Evolutionary conservation across 192 early-diverging fungal species (phyloP).

Genomic region (Haplosporangium gracile): DNA sequence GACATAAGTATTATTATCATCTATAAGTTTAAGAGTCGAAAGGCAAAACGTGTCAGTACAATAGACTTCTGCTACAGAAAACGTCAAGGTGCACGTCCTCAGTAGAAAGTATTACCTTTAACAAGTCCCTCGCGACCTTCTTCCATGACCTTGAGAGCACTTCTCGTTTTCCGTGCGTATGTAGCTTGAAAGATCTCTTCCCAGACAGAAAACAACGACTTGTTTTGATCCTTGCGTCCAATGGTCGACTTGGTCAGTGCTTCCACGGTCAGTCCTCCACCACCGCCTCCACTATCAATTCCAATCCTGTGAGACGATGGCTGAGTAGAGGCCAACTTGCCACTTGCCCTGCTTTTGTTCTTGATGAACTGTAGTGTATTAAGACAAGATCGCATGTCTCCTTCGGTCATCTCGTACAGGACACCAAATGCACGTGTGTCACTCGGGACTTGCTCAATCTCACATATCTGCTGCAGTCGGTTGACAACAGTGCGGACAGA

Average conservation of each 20-base stretch:
- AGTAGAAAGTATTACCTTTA: constrained; percentile 21
- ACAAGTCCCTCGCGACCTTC: constrained; percentile 46
- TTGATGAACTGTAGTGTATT: constrained; percentile 85
- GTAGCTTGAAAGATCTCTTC: constrained; percentile 79
- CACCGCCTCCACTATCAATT: background rate
- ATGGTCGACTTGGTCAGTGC: constrained; percentile 60
- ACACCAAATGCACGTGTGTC: constrained; percentile 83
- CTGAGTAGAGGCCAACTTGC: background rate
- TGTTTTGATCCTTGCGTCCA: constrained; percentile 86
- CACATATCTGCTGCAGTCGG: constrained; percentile 86
- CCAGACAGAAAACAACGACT: constrained; percentile 87
- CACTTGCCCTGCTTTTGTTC: constrained; percentile 31
- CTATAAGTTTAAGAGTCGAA: constrained; percentile 20
- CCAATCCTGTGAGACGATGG: constrained; percentile 2
- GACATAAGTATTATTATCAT: constrained; percentile 64
- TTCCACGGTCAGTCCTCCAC: constrained; percentile 59
- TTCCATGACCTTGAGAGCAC: constrained; percentile 41
- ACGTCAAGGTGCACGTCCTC: background rate
- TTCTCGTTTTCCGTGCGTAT: constrained; percentile 40
- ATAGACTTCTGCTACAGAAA: background rate
- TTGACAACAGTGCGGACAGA: constrained; percentile 74
- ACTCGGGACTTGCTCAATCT: constrained; percentile 75
- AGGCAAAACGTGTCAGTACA: constrained; percentile 1
- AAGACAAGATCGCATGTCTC: constrained; percentile 91
- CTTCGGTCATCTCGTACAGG: constrained; percentile 82